Conservation (phyloP, 495 filamentous ascomycete species). For the Aspergillus coremiiformis region DNA sequence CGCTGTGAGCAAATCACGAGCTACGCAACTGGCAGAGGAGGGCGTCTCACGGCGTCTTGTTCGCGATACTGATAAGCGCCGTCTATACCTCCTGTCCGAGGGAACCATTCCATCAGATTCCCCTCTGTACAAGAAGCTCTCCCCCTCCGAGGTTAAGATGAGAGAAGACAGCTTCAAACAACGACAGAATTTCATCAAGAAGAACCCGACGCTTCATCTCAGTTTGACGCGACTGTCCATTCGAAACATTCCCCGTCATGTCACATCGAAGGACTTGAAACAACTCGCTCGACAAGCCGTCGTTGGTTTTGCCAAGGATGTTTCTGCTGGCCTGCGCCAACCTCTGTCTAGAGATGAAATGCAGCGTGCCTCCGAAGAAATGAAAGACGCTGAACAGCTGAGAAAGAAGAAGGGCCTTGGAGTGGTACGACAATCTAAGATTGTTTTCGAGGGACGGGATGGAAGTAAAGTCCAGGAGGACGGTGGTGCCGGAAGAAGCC, state of each 20-base stretch:
- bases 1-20: constrained; percentile 76
- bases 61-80: constrained; percentile 82
- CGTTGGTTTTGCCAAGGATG: constrained; percentile 88
- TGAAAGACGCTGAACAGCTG: constrained; percentile 64
- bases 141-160: constrained; percentile 76
- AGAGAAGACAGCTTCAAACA: constrained; percentile 82
- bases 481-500: constrained; percentile 66
- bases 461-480: constrained; percentile 72
- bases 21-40: constrained; percentile 62
- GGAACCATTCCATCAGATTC: constrained; percentile 69
- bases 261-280: constrained; percentile 86
- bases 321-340: constrained; percentile 62
- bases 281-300: constrained; percentile 81
- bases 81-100: constrained; percentile 81
- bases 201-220: constrained; percentile 82
- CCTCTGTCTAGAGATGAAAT: constrained; percentile 83
- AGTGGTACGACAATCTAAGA: constrained; percentile 89
- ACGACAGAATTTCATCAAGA: constrained; percentile 80
- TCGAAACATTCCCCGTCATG: constrained; percentile 80
- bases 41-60: constrained; percentile 55
- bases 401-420: constrained; percentile 82
- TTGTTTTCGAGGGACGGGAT: constrained; percentile 80
- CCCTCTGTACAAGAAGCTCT: constrained; percentile 64
- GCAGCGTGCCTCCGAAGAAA: constrained; percentile 67
- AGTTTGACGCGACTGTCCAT: constrained; percentile 88